A percentile compares a stretch with the other conserved stretches of the same genome.
Conservation (phyloP, 495 filamentous ascomycete species). For the Rusavskia elegans region DNA sequence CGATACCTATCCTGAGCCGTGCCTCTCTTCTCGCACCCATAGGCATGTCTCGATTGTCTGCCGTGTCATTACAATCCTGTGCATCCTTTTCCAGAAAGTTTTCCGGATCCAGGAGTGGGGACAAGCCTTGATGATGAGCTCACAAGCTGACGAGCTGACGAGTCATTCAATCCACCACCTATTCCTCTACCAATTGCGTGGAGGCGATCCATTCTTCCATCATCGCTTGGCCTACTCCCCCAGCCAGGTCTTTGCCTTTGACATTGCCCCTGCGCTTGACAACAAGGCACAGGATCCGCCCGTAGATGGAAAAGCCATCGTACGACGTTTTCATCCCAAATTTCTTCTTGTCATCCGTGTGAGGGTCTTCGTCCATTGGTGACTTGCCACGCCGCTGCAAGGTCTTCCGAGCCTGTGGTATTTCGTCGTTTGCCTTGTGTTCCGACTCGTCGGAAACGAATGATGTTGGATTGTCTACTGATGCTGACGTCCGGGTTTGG, state of each 20-base stretch:
- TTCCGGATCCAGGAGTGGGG: no score
- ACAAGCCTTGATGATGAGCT: no score
- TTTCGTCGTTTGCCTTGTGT: background rate
- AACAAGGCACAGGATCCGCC: conserved; percentile 76
- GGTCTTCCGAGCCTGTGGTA: background rate
- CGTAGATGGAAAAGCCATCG: conserved; percentile 90
- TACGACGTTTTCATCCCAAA: conserved; percentile 68
- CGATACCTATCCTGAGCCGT: no score
- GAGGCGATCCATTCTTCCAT: conserved; percentile 88
- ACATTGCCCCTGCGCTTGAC: conserved; percentile 53
- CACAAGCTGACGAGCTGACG: no score
- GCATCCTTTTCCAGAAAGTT: no score
- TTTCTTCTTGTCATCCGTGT: conserved; percentile 74
- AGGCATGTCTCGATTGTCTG: no score
- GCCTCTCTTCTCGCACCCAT: no score
- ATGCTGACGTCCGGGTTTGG: conserved; percentile 11
- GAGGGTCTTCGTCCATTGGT: conserved; percentile 13
- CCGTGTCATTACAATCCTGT: no score
- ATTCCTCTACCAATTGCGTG: conserved; percentile 31
- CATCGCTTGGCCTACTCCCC: conserved; percentile 47
- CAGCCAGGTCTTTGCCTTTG: conserved; percentile 16
- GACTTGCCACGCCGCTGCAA: background rate
- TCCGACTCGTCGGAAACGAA: conserved; percentile 6
- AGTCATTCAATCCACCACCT: conserved; percentile 2
- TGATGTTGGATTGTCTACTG: conserved; percentile 20